A percentile compares a stretch with the other conserved stretches of the same genome.
These are phyloP conservation scores for Saccharomycopsis oosterbeekiorum DNA, from an alignment of 805 yeast species.

Conservation along the genomic window DNA sequence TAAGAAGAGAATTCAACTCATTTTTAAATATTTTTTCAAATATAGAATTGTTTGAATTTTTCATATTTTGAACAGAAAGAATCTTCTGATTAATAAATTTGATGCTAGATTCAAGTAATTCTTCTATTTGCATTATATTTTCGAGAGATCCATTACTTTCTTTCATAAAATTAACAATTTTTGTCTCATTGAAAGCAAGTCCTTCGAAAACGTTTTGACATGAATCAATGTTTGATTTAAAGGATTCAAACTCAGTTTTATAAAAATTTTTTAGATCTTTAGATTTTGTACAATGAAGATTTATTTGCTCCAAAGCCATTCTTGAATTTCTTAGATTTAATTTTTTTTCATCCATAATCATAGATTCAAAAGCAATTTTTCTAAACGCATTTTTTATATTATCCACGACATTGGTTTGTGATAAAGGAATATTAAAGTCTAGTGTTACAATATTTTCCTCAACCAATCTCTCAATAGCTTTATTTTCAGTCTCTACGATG, in stretches of 20 bases:
- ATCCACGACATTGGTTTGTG: conserved; percentile 15
- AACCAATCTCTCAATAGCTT: conserved; percentile 9
- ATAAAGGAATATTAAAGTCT: background rate
- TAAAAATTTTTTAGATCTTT: conserved; percentile 3
- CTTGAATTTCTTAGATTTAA: background rate
- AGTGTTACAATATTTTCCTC: conserved; percentile 4
- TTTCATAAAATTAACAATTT: background rate
- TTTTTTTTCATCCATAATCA: background rate
- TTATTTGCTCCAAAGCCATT: background rate
- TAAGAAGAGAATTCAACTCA: conserved; percentile 10
- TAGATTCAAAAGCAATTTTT: background rate
- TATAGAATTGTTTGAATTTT: background rate
- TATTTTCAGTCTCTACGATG: conserved; percentile 6
- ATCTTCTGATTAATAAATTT: background rate
- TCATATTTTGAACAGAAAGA: background rate
- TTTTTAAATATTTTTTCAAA: conserved; percentile 6
- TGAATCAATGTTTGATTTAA: background rate
- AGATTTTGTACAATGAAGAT: background rate
- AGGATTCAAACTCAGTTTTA: background rate
- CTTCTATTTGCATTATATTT: background rate
- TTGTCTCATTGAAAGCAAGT: conserved; percentile 4
- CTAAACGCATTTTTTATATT: conserved; percentile 12
- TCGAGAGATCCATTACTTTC: background rate
- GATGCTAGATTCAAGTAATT: background rate
- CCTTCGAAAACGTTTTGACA: conserved; percentile 8